Percentiles rank a stretch among this genome's conserved stretches.
phyloP scores from a whole-genome alignment of 208 protist species.

The Naegleria fowleri region DNA sequence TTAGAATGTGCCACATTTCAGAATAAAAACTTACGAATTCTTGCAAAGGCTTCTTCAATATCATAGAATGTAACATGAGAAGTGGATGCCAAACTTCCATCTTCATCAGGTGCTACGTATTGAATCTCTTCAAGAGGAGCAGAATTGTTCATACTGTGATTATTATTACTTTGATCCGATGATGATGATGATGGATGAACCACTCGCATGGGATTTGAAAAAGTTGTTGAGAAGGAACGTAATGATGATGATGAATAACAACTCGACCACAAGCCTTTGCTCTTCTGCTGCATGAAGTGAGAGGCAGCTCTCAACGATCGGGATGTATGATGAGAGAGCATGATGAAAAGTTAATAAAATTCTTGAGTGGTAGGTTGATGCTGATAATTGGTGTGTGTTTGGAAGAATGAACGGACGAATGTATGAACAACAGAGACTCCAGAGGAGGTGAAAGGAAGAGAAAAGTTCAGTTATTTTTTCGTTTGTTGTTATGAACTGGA shows the following conservation, averaged over 20 bases:
- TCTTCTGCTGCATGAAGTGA: background rate
- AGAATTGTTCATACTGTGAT: background rate
- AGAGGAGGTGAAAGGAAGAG: no score
- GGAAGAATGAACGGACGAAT: no score
- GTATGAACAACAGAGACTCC: no score
- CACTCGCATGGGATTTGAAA: background rate
- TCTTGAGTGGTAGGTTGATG: background rate
- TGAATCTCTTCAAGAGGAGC: background rate
- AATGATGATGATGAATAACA: background rate
- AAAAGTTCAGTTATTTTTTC: background rate
- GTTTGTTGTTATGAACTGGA: background rate
- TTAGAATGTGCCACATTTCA: background rate
- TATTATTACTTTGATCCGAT: background rate
- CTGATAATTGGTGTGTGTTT: no score
- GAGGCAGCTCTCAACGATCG: background rate
- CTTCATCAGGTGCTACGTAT: background rate
- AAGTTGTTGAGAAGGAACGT: background rate
- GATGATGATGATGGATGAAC: background rate
- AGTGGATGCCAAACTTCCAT: background rate
- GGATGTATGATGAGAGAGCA: background rate
- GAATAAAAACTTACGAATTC: constrained; percentile 11
- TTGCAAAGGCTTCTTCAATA: background rate
- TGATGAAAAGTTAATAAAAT: background rate
- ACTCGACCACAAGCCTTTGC: background rate
- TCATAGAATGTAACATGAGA: background rate